Evolutionary conservation across 2,329 filamentous ascomycete genomes (phyloP), one percentile per base, ranked within the genome.

Genomic region (Pseudogymnoascus sp.): DNA sequence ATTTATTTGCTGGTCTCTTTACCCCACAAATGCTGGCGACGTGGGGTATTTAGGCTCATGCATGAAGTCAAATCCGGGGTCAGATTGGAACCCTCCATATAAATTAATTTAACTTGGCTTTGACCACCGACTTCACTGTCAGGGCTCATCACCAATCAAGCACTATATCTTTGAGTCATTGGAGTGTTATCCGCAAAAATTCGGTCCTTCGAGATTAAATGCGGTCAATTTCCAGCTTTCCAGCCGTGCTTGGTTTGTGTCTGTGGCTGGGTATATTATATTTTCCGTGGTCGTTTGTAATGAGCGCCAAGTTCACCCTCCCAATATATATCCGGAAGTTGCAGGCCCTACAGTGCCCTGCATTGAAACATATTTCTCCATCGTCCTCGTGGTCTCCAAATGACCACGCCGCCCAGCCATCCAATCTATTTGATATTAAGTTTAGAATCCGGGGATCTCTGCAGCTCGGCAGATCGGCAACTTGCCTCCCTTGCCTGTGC

Each of bases 381-480:
- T 31, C 7, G 26, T 28, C 26, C 24, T 31, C 14, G 46, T 53
- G 46, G 26, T 31, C 14, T 31, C 14, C n/a, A 31, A 31, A 53
- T 53, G 24, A 28, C 46, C 26, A 53, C 46, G 4, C 46, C n/a
- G 46, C 26, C 24, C 8, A 53, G 14, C 7, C 4, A 53, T 24
- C 46, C 14, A 53, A 53, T 53, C 24, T 53, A 53, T 53, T 16
- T 53, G 46, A 53, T 53, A 53, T 53, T 53, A 53, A 31, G 19
- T 24, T 53, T 31, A 53, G 24, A 53, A 53, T 31, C 46, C 14
- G 14, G 26, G 26, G 24, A 53, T 53, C 24, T 16, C 31, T 53
- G 46, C 46, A 50, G 46, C 14, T 53, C 26, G 26, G 46, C 46
- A 53, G 46, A 53, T 53, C 46, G 46, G 46, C 46, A 53, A 53